These are phyloP conservation scores for Silybum marianum DNA, from an alignment of 129 eudicot species.

Conservation along the genomic window DNA sequence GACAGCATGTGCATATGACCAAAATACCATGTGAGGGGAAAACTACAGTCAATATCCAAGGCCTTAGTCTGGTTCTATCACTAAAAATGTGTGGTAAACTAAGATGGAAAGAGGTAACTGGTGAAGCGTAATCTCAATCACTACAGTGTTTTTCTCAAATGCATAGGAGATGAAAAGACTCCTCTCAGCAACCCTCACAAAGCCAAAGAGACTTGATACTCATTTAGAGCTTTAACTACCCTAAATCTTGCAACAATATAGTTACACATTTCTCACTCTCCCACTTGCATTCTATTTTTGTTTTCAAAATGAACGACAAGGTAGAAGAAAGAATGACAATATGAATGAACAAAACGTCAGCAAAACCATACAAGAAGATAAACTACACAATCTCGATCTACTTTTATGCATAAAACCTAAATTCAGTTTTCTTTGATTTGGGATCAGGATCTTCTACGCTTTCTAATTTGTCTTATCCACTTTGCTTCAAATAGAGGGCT, in stretches of 20 bases:
- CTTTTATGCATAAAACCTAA: neutral
- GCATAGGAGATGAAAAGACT: neutral
- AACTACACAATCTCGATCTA: slow-evolving; percentile 3
- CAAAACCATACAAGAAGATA: neutral
- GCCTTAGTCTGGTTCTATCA: neutral
- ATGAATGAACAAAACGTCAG: neutral
- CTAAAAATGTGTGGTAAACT: neutral
- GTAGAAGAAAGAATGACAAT: neutral
- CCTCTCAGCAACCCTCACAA: neutral
- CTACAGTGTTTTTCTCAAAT: neutral
- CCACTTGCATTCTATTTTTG: neutral
- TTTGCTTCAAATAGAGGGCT: neutral
- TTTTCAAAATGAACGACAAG: neutral
- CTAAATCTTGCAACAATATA: neutral
- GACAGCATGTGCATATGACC: neutral
- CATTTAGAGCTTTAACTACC: neutral
- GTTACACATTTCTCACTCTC: neutral
- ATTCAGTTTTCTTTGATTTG: neutral
- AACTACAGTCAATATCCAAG: neutral
- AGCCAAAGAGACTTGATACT: neutral
- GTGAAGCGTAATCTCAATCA: neutral
- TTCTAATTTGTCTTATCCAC: neutral
- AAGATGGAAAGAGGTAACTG: neutral
- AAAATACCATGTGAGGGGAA: neutral
- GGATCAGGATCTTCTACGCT: neutral